Evolutionary conservation across 2,329 filamentous ascomycete genomes (phyloP), one percentile per base, ranked within the genome.

Genomic region (Microthyrium microscopicum): DNA sequence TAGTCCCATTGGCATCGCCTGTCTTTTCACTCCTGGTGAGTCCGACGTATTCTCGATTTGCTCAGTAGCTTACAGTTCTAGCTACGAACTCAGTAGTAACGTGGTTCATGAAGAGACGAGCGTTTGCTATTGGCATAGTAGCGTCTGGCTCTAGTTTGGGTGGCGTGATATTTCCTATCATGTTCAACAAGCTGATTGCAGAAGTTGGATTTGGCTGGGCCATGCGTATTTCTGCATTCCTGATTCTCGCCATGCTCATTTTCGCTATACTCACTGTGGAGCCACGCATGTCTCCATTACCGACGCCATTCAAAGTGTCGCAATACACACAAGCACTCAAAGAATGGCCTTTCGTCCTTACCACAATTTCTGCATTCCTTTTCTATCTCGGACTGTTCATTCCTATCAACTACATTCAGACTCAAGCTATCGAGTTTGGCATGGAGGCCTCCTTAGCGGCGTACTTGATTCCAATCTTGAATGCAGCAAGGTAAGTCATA

Each of bases 401-500:
- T 16, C 85, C 85, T 0, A 64, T 93, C 38, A 76, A 77, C 4
- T 93, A 84, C 51, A 72, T 93, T 29, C 77, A 77, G 7, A 77
- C 72, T 1, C 93, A 85, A 49, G 31, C 25, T 12, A 19, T 26
- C 4, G 16, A 19, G 4, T 9, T 22, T 5, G 25, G 26, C 13
- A 20, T 29, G 16, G 8, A n/a, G 26, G 7, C 20, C 3, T 17
- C 13, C 19, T 78, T 91, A 44, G 70, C 79, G 3, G 87, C 81
- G 50, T 73, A 84, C 48, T 65, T 91, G 38, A 59, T 92, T 19
- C 76, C 83, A 8, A 76, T 93, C 41, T 65, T 94, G 49, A 93
- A 92, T 50, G 80, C 73, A 1, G 80, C 73, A 5, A 83, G 76
- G 1, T 74, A 81, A 9, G 26, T 9, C 8, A 16, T 9, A 11